These are phyloP conservation scores for Saccharomycopsis selenospora DNA, from an alignment of 805 yeast species.

Conservation along the genomic window DNA sequence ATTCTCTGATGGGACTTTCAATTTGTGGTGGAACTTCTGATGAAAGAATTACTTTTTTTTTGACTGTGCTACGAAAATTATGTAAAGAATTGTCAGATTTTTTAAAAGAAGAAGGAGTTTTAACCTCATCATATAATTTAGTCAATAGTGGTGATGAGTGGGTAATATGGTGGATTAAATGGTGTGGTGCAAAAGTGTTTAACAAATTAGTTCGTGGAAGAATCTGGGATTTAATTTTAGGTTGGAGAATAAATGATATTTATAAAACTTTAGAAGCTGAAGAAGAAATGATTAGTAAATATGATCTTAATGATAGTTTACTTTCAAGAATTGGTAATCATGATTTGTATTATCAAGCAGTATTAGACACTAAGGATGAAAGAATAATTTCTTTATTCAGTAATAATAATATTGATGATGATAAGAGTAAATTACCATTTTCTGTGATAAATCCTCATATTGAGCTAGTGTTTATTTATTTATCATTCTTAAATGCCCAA, in stretches of 20 bases:
- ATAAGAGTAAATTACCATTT: slow-evolving; percentile 36
- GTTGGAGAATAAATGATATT: slow-evolving; percentile 53
- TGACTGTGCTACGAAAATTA: slow-evolving; percentile 50
- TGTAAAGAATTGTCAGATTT: slow-evolving; percentile 73
- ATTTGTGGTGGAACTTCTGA: slow-evolving; percentile 57
- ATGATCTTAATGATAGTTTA: slow-evolving; percentile 15
- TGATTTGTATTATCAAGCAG: not conserved
- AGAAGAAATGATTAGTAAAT: slow-evolving; percentile 22
- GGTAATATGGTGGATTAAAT: slow-evolving; percentile 93
- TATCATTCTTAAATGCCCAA: slow-evolving; percentile 74
- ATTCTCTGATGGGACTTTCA: slow-evolving; percentile 28
- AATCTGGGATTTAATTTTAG: slow-evolving; percentile 80
- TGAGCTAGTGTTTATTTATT: slow-evolving; percentile 65
- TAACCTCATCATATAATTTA: slow-evolving; percentile 37
- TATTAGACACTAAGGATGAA: not conserved
- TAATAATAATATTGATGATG: slow-evolving; percentile 23
- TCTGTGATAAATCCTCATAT: slow-evolving; percentile 66
- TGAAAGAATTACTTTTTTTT: slow-evolving; percentile 61
- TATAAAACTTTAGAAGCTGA: no score
- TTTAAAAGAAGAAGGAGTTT: slow-evolving; percentile 72
- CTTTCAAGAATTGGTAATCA: not conserved
- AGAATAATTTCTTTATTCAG: not conserved
- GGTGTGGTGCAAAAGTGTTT: slow-evolving; percentile 82
- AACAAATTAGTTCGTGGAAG: slow-evolving; percentile 77
- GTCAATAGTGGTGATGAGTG: slow-evolving; percentile 68